phyloP scores from a whole-genome alignment of 2,329 filamentous ascomycete genomes.

The Pestalotiopsis fici region DNA sequence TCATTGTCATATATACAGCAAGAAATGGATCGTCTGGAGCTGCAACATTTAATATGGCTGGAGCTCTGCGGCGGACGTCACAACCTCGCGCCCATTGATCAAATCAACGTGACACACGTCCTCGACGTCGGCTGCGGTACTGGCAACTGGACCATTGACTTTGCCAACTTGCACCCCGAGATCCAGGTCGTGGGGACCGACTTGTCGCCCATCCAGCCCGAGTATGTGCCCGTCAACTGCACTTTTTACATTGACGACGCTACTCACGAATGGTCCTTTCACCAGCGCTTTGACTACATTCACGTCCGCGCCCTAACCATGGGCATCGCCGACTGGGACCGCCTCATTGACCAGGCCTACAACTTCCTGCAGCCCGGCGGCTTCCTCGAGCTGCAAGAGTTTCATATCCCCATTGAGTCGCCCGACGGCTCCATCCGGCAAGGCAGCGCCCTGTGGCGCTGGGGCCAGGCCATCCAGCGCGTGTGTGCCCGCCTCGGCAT shows the following conservation, averaged over 20 bases:
- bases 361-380: slow-evolving; percentile 22
- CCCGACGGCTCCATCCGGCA: slow-evolving; percentile 14
- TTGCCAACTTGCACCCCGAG: slow-evolving; percentile 18
- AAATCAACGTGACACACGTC: slow-evolving; percentile 13
- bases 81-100: slow-evolving; percentile 17
- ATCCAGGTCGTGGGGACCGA: slow-evolving; percentile 20
- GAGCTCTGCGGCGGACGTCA: slow-evolving; percentile 16
- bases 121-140: slow-evolving; percentile 14
- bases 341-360: slow-evolving; percentile 17
- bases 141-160: slow-evolving; percentile 21
- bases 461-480: slow-evolving; percentile 14
- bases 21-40: slow-evolving; percentile 21
- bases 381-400: slow-evolving; percentile 24
- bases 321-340: slow-evolving; percentile 22
- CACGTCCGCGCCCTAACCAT: slow-evolving; percentile 19
- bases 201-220: slow-evolving; percentile 20
- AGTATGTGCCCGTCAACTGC: slow-evolving; percentile 19
- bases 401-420: slow-evolving; percentile 16
- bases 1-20: slow-evolving; percentile 9
- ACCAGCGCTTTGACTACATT: slow-evolving; percentile 26
- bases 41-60: slow-evolving; percentile 21
- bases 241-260: slow-evolving; percentile 48
- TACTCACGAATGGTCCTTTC: slow-evolving; percentile 35
- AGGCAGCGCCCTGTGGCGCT: slow-evolving; percentile 14
- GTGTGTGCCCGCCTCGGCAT: slow-evolving; percentile 17